Conservation (phyloP, 805 yeast genomes). For the Dipodascus geniculatus region DNA sequence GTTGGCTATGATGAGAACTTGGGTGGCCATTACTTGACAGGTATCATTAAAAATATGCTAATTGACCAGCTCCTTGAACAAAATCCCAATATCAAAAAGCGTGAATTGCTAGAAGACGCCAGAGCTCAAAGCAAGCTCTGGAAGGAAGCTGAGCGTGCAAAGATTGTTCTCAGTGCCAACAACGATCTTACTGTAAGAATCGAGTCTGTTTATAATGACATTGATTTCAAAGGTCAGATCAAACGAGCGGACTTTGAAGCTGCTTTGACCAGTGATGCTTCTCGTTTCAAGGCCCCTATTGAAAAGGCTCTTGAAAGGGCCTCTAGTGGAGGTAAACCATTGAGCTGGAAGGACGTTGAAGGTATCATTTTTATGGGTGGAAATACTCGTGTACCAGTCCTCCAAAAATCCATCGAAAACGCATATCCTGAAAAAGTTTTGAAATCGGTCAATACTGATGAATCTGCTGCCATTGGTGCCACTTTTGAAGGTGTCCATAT, state of each 20-base stretch:
- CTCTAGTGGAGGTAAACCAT: constrained; percentile 10
- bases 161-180: constrained; percentile 79
- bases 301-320: constrained; percentile 35
- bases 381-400: constrained; percentile 78
- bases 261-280: constrained; percentile 31
- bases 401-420: constrained; percentile 48
- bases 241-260: constrained; percentile 76
- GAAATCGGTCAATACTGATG: constrained; percentile 90
- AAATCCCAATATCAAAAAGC: constrained; percentile 18
- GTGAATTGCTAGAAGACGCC: constrained; percentile 27
- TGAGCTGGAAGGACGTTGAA: constrained; percentile 22
- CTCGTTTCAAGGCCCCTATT: constrained; percentile 44
- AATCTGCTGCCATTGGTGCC: constrained; percentile 83
- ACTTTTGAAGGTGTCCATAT: constrained; percentile 72
- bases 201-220: constrained; percentile 62
- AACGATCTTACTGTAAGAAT: constrained; percentile 63
- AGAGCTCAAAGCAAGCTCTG: constrained; percentile 56
- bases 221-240: constrained; percentile 58
- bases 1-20: constrained; percentile 54
- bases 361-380: constrained; percentile 86
- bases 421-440: constrained; percentile 50
- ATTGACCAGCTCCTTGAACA: constrained; percentile 43
- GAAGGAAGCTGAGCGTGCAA: constrained; percentile 83
- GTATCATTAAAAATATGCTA: constrained; percentile 48
- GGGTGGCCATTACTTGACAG: constrained; percentile 71